These are phyloP conservation scores for Zalerion maritima DNA, from an alignment of 495 filamentous ascomycete species.

Conservation along the genomic window DNA sequence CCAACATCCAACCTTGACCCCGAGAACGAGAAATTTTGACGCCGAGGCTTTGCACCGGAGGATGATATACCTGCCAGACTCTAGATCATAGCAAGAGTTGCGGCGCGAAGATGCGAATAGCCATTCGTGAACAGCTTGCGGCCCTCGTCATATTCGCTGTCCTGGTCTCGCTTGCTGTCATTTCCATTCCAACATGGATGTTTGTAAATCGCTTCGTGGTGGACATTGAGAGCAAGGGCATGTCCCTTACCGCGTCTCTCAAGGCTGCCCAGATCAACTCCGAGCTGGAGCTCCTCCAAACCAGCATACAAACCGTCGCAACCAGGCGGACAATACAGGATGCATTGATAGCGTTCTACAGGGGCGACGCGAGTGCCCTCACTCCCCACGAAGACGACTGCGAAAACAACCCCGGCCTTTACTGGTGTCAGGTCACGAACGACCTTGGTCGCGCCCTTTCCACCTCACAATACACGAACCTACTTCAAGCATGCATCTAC, in stretches of 20 bases:
- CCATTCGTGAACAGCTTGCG: constrained; percentile 70
- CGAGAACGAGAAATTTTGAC: too few relatives aligned
- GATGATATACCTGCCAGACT: too few relatives aligned
- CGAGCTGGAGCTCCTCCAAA: constrained; percentile 58
- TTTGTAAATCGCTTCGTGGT: constrained; percentile 65
- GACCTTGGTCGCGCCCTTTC: constrained; percentile 51
- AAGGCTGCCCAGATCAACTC: constrained; percentile 71
- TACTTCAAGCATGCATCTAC: constrained; percentile 53
- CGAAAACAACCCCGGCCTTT: constrained; percentile 34
- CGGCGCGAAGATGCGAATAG: constrained; percentile 65
- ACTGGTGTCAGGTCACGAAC: constrained; percentile 37
- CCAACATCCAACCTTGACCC: too few relatives aligned
- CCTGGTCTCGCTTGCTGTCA: constrained; percentile 45
- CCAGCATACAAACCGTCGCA: constrained; percentile 47
- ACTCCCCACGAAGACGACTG: too few relatives aligned
- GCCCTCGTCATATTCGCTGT: constrained; percentile 58
- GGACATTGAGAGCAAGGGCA: constrained; percentile 38
- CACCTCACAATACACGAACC: constrained; percentile 32
- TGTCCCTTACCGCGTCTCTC: constrained; percentile 67
- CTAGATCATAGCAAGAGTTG: too few relatives aligned
- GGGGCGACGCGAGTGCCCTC: too few relatives aligned
- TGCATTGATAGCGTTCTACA: constrained; percentile 46
- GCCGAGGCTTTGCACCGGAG: too few relatives aligned
- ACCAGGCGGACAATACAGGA: constrained; percentile 54
- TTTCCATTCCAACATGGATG: constrained; percentile 43